Percentiles rank a stretch among this genome's conserved stretches.
Evolutionary conservation across 345 rosid genomes (phyloP).

Genomic region (Brassica nigra): DNA sequence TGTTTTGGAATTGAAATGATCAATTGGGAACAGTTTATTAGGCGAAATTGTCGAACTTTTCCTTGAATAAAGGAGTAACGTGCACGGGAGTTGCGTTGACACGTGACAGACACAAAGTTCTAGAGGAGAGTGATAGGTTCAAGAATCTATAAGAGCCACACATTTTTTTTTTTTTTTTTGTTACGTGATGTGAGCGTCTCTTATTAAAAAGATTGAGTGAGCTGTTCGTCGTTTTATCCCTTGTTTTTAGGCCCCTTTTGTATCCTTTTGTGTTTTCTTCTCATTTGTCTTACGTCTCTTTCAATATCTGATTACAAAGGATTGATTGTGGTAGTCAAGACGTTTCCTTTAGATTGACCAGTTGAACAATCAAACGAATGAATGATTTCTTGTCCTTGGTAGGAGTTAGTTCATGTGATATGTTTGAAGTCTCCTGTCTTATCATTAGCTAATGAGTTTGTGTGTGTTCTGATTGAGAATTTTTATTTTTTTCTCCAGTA

Average conservation of each 20-base stretch:
- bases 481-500: constrained; percentile 45
- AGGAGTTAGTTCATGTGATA: neutral
- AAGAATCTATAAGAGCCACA: constrained; percentile 6
- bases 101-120: constrained; percentile 28
- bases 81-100: constrained; percentile 27
- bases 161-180: constrained; percentile 18
- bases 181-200: constrained; percentile 30
- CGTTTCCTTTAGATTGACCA: constrained; percentile 17
- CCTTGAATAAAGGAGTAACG: constrained; percentile 28
- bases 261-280: neutral
- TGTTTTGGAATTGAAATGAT: neutral
- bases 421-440: constrained; percentile 8
- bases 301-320: constrained; percentile 16
- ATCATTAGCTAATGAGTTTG: constrained; percentile 5
- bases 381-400: neutral
- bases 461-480: constrained; percentile 13
- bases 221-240: constrained; percentile 25
- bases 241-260: constrained; percentile 7
- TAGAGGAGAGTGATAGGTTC: constrained; percentile 33
- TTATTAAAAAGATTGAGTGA: neutral
- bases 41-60: neutral
- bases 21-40: neutral
- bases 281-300: constrained; percentile 21
- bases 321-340: constrained; percentile 7
- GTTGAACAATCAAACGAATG: constrained; percentile 11